Evolutionary conservation across 176 grass and related monocot genomes (phyloP).

Genomic region (Musa itinerans): DNA sequence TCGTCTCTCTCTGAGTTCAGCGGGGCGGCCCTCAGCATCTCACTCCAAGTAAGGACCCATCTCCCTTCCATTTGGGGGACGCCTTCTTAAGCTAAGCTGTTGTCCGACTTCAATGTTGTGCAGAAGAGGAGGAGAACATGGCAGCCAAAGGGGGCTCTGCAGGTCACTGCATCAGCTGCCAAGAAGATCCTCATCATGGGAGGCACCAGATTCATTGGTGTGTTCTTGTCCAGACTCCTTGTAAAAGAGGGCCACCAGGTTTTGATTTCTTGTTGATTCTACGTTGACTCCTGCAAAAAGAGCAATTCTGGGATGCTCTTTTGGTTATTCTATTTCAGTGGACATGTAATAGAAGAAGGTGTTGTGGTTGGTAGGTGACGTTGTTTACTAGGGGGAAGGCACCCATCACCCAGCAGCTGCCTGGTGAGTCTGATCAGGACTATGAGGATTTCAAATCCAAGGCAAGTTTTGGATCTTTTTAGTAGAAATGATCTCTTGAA

Average conservation of each 20-base stretch:
- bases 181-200: slow-evolving; percentile 98
- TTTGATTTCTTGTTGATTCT: slow-evolving; percentile 9
- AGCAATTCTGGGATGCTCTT: too few relatives aligned
- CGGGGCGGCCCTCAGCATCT: slow-evolving; percentile 39
- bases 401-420: slow-evolving; percentile 79
- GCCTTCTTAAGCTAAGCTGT: not conserved
- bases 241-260: slow-evolving; percentile 91
- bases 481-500: too few relatives aligned
- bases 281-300: not conserved
- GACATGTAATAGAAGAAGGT: not conserved
- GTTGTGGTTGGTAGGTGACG: slow-evolving; percentile 47
- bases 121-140: slow-evolving; percentile 51
- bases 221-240: slow-evolving; percentile 78
- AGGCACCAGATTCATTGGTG: slow-evolving; percentile 85
- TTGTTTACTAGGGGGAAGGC: slow-evolving; percentile 96
- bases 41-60: slow-evolving; percentile 32
- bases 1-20: slow-evolving; percentile 66
- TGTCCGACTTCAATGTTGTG: slow-evolving; percentile 7
- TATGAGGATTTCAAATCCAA: slow-evolving; percentile 77
- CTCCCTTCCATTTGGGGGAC: not conserved
- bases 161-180: slow-evolving; percentile 45
- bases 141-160: slow-evolving; percentile 40
- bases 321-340: too few relatives aligned
- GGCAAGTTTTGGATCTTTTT: slow-evolving; percentile 20
- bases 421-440: slow-evolving; percentile 78